Evolutionary conservation across 768 basidiomycete species (phyloP).

Genomic region (Serpula lacrymans): DNA sequence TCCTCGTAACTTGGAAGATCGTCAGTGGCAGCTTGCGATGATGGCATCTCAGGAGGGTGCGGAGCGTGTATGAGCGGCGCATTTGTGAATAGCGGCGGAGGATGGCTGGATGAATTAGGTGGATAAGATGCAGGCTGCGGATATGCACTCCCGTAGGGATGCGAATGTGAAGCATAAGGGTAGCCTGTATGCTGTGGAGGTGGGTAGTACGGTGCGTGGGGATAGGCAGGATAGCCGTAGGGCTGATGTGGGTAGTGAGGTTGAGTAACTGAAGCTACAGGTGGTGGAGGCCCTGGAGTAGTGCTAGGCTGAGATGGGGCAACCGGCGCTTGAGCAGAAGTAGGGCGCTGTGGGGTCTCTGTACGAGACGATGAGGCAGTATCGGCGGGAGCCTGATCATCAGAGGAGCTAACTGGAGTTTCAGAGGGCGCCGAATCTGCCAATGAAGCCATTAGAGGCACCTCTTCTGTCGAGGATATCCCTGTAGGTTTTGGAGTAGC

Average conservation of each 20-base stretch:
- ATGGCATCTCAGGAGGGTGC: constrained; percentile 13
- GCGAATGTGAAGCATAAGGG: constrained; percentile 35
- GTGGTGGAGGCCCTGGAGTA: constrained; percentile 16
- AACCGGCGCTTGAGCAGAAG: constrained; percentile 17
- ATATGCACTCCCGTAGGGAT: constrained; percentile 19
- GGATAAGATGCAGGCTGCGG: constrained; percentile 25
- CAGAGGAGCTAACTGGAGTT: constrained; percentile 10
- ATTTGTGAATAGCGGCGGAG: constrained; percentile 34
- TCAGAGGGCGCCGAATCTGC: constrained; percentile 9
- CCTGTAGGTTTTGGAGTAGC: no score
- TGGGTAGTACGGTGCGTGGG: constrained; percentile 65
- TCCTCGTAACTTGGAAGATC: constrained; percentile 87
- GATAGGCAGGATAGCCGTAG: constrained; percentile 58
- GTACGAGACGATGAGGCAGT: constrained; percentile 13
- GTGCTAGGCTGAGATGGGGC: constrained; percentile 19
- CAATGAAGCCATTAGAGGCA: constrained; percentile 10
- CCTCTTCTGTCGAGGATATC: constrained; percentile 19
- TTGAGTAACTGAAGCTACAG: constrained; percentile 20
- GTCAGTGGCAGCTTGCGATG: constrained; percentile 26
- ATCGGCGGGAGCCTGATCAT: constrained; percentile 11
- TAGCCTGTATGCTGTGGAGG: constrained; percentile 41
- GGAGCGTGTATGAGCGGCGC: constrained; percentile 24
- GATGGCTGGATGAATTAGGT: constrained; percentile 23
- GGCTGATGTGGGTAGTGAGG: constrained; percentile 51
- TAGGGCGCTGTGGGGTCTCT: constrained; percentile 14